phyloP scores from a whole-genome alignment of 2,329 filamentous ascomycete genomes.

The Sarocladiaceae sp. region DNA sequence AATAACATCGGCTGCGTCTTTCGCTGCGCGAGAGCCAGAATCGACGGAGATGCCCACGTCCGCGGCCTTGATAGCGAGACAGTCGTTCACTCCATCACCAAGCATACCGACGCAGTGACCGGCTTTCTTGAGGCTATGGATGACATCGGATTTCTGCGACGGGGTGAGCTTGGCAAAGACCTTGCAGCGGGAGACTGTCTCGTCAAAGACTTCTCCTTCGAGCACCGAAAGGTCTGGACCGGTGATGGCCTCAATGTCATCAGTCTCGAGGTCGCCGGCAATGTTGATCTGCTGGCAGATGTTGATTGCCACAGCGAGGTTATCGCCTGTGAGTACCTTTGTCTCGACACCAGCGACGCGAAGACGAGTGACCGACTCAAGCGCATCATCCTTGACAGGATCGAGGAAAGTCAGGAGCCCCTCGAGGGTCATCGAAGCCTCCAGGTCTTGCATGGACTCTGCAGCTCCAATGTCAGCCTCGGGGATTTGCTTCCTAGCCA shows the following conservation, averaged over 20 bases:
- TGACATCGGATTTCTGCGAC: conserved; percentile 21
- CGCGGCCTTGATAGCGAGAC: conserved; percentile 21
- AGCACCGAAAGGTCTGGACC: conserved; percentile 18
- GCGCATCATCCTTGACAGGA: conserved; percentile 23
- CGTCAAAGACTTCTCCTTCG: conserved; percentile 18
- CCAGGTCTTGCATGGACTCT: conserved; percentile 16
- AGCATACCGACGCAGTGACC: conserved; percentile 23
- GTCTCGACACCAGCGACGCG: conserved; percentile 20
- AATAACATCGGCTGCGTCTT: conserved; percentile 24
- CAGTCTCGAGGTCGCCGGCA: conserved; percentile 13
- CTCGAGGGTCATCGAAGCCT: conserved; percentile 20
- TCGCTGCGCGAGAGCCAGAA: conserved; percentile 23
- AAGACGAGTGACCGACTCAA: conserved; percentile 19
- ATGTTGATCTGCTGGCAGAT: conserved; percentile 21
- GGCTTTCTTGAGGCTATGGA: conserved; percentile 18
- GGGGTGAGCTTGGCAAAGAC: conserved; percentile 25
- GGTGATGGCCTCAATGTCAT: conserved; percentile 20
- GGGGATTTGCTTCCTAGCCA: conserved; percentile 18
- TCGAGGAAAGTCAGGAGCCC: conserved; percentile 24
- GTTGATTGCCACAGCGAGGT: conserved; percentile 22
- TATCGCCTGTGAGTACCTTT: conserved; percentile 24
- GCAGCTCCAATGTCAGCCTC: conserved; percentile 11
- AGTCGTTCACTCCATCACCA: conserved; percentile 26
- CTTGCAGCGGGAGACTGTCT: conserved; percentile 18
- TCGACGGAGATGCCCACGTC: conserved; percentile 26